Conservation (phyloP, 768 basidiomycete genomes). For the Leccinum obscurum region DNA sequence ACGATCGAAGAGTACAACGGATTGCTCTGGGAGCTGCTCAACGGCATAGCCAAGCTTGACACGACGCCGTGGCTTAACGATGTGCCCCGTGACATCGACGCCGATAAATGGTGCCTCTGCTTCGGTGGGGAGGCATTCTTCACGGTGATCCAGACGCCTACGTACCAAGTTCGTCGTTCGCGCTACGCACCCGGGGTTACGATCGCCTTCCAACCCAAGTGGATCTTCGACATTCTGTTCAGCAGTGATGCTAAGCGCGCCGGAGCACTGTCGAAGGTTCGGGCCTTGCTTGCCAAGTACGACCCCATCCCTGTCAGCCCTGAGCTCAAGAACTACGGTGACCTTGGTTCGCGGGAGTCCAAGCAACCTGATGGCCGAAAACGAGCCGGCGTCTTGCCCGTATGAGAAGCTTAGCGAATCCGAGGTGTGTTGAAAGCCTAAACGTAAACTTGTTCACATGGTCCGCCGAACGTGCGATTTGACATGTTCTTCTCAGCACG, state of each 20-base stretch:
- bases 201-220: constrained; percentile 26
- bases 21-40: no score
- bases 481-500: no score
- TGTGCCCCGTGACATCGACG: constrained; percentile 25
- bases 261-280: constrained; percentile 19
- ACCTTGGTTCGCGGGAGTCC: constrained; percentile 22
- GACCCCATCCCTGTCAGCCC: constrained; percentile 37
- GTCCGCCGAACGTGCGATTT: no score
- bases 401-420: constrained; percentile 11
- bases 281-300: constrained; percentile 17
- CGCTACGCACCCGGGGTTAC: constrained; percentile 20
- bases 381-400: constrained; percentile 17
- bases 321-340: constrained; percentile 38
- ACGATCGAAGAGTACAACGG: no score
- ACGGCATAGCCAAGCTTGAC: no score
- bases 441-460: neutral
- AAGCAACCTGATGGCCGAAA: constrained; percentile 21
- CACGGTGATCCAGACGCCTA: constrained; percentile 21
- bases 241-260: constrained; percentile 18
- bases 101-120: constrained; percentile 22
- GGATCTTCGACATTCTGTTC: constrained; percentile 26
- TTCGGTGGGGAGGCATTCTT: constrained; percentile 23
- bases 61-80: no score
- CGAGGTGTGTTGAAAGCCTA: neutral
- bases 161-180: constrained; percentile 23